phyloP scores from a whole-genome alignment of 768 basidiomycete genomes.

The Clitopilus hobsonii region DNA sequence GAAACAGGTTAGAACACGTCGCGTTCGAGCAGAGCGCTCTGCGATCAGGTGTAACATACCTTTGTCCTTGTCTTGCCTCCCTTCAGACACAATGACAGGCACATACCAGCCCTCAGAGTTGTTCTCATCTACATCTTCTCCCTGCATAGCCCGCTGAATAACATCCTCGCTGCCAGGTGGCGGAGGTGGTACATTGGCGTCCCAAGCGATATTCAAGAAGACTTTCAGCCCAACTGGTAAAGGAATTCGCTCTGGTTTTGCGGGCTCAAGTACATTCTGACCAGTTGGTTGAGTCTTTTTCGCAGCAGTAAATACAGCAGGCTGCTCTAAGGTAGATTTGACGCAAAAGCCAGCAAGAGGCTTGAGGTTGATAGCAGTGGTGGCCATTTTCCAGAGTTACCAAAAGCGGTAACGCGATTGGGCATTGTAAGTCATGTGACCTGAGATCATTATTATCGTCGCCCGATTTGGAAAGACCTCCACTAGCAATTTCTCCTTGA shows the following conservation, averaged over 20 bases:
- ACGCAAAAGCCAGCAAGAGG: constrained; percentile 71
- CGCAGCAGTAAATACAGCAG: constrained; percentile 28
- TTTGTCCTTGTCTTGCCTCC: constrained; percentile 63
- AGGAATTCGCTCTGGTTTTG: constrained; percentile 16
- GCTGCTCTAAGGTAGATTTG: constrained; percentile 47
- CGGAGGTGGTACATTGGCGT: constrained; percentile 61
- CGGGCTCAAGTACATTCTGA: constrained; percentile 22
- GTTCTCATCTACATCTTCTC: constrained; percentile 35
- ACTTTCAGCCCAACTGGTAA: constrained; percentile 54
- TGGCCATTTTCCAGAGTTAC: constrained; percentile 13
- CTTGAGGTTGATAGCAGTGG: constrained; percentile 33
- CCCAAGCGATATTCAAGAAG: constrained; percentile 76
- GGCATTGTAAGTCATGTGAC: not conserved
- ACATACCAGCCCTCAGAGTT: constrained; percentile 51
- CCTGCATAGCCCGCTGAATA: constrained; percentile 55
- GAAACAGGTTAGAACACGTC: constrained; percentile 8
- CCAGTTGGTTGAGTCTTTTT: constrained; percentile 6
- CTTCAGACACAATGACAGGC: constrained; percentile 68
- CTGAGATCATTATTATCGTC: not conserved
- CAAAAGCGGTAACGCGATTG: not conserved
- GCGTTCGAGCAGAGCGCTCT: not conserved
- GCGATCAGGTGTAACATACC: constrained; percentile 31
- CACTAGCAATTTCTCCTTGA: not conserved
- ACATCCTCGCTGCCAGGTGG: constrained; percentile 54
- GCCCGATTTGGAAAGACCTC: not conserved